Evolutionary conservation across 2,329 filamentous ascomycete species (phyloP).

Genomic region (Cadophora malorum): DNA sequence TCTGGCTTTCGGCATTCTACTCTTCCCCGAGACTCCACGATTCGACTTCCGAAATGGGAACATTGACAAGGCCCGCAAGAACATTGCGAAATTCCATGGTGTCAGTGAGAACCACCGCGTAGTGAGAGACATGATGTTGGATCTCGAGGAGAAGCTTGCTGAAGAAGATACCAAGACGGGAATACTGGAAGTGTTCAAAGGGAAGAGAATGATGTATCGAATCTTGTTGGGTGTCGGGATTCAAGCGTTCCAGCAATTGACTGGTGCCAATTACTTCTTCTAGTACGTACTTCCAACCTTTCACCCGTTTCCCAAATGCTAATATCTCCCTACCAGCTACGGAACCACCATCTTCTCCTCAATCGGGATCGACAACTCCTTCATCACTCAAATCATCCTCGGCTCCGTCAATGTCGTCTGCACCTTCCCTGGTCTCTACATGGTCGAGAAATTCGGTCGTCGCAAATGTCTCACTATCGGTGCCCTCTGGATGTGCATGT

Average conservation of each 20-base stretch:
- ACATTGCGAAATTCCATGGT: slow-evolving; percentile 59
- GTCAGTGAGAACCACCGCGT: slow-evolving; percentile 55
- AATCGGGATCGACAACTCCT: slow-evolving; percentile 70
- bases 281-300: slow-evolving; percentile 45
- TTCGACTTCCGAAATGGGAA: slow-evolving; percentile 57
- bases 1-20: slow-evolving; percentile 58
- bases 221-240: slow-evolving; percentile 67
- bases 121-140: slow-evolving; percentile 56
- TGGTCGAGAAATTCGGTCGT: slow-evolving; percentile 72
- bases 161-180: slow-evolving; percentile 61
- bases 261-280: slow-evolving; percentile 67
- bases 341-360: slow-evolving; percentile 70
- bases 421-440: slow-evolving; percentile 62
- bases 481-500: slow-evolving; percentile 73
- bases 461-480: slow-evolving; percentile 70
- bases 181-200: slow-evolving; percentile 62
- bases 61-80: slow-evolving; percentile 56
- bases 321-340: slow-evolving; percentile 49
- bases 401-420: slow-evolving; percentile 69
- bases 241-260: slow-evolving; percentile 73
- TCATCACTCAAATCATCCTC: slow-evolving; percentile 71
- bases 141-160: slow-evolving; percentile 57
- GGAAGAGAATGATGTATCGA: slow-evolving; percentile 66
- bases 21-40: slow-evolving; percentile 63
- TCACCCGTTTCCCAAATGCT: too few relatives aligned